phyloP scores from a whole-genome alignment of 306 rosid species.

The Betula pendula region DNA sequence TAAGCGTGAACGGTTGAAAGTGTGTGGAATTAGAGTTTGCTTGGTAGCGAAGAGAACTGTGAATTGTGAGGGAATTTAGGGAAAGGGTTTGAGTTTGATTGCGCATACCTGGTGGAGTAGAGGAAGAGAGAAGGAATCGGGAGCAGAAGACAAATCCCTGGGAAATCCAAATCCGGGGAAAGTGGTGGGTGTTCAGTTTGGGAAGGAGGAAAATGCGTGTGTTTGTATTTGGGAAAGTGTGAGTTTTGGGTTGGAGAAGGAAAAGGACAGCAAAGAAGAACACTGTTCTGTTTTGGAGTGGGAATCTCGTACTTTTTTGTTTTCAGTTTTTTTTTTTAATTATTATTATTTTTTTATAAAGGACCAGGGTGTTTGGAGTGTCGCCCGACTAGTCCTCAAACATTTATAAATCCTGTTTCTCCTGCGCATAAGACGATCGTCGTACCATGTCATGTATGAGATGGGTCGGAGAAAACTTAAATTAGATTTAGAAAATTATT shows the following conservation, averaged over 20 bases:
- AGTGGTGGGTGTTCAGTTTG: conserved; percentile 19
- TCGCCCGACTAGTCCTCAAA: too few relatives aligned
- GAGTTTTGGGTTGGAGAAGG: conserved; percentile 11
- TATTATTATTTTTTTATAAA: not conserved
- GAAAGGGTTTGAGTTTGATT: conserved; percentile 1
- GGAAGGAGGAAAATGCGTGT: conserved; percentile 24
- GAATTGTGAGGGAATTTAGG: not conserved
- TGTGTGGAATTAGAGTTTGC: not conserved
- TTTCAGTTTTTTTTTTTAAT: not conserved
- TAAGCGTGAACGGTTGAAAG: not conserved
- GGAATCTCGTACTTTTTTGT: conserved; percentile 32
- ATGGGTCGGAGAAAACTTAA: too few relatives aligned
- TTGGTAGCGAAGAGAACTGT: conserved; percentile 8
- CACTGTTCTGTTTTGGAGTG: conserved; percentile 32
- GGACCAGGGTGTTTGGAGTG: too few relatives aligned
- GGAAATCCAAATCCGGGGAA: conserved; percentile 25
- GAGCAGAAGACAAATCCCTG: conserved; percentile 23
- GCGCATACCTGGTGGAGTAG: not conserved
- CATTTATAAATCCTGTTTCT: too few relatives aligned
- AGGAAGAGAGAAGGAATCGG: conserved; percentile 9
- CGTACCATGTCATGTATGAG: too few relatives aligned
- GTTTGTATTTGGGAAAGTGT: conserved; percentile 19
- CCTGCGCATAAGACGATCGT: too few relatives aligned
- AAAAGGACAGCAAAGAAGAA: conserved; percentile 27
- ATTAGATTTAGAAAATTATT: too few relatives aligned